Base-by-base conservation (phyloP, 768 basidiomycete genomes). In the Pleurotus giganteus region DNA sequence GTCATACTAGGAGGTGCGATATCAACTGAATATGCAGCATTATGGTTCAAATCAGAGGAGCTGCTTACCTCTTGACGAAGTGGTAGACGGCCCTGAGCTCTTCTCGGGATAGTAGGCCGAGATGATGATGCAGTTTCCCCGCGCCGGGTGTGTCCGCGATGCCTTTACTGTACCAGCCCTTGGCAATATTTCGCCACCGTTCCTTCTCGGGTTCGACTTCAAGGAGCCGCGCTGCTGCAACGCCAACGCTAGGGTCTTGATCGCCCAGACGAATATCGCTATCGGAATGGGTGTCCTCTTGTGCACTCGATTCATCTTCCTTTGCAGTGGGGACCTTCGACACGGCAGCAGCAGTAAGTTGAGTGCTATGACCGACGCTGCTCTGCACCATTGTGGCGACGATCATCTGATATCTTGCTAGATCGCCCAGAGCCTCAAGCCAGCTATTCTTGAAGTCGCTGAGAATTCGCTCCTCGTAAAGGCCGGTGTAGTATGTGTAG, bases 371-470 rank as follows among this genome's bases (percentile, higher is more conserved):
- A 15, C 74, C 71, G 4, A 77, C 65, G 29, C 72, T 76, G 24
- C 79, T 77, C 24, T 81, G 78, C 26, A 90, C 78, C 79, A 94
- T 85, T 28, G 85, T 87, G n/a, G 92, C 90, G n/a, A 98, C 91
- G 1, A 89, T 88, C 91, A 97, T 96, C 47, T 90, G 83, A 68
- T 98, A 98, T 31, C 95, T 80, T 0, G 97, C 94, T 27, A 99
- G 80, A 70, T 99, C 97, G 21, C 97, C 97, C 13, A 99, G 84
- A 3, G 95, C 93, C 68, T 99, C 97, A 49, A 98, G 82, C 97
- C 97, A 99, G 15, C 87, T 86, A 2, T 82, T 74, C 56, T 86
- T 84, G 75, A 93, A 97, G 5, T 73, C 67, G 1, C 67, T 71
- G 42, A 98, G 79, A 1, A 75, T 78, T 7, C 80, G 83, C 65